These are phyloP conservation scores for Balakata baccata DNA, from an alignment of 345 rosid species.

Conservation along the genomic window DNA sequence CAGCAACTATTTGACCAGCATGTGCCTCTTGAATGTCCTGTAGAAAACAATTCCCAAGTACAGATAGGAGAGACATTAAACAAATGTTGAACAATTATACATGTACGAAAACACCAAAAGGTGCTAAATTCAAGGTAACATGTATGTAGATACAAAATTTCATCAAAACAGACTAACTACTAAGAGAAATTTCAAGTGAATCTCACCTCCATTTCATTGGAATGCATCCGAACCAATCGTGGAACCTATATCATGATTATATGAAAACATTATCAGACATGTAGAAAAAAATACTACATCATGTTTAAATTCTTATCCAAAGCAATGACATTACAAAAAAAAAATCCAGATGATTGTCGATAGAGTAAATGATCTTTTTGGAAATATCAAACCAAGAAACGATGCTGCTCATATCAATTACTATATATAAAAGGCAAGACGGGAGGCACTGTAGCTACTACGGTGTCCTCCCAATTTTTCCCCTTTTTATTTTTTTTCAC, in stretches of 20 bases:
- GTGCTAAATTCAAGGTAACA: background rate
- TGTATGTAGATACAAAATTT: background rate
- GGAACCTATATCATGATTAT: conserved; percentile 60
- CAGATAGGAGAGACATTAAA: conserved; percentile 2
- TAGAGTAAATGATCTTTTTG: background rate
- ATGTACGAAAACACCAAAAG: background rate
- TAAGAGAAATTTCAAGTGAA: conserved; percentile 16
- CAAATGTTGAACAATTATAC: background rate
- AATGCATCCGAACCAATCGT: conserved; percentile 93
- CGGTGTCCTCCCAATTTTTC: too few species aligned
- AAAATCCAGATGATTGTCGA: background rate
- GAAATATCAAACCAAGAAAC: background rate
- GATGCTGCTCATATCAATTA: background rate
- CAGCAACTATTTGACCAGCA: conserved; percentile 98
- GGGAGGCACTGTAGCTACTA: too few species aligned
- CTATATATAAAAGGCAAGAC: too few species aligned
- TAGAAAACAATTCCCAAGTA: conserved; percentile 12
- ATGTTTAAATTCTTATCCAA: background rate
- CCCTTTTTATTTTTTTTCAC: too few species aligned
- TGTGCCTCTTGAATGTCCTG: conserved; percentile 99
- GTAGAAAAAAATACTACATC: background rate
- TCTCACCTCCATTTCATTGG: conserved; percentile 93
- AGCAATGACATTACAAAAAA: background rate
- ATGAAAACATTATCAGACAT: conserved; percentile 14
- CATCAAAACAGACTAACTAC: background rate